Evolutionary conservation across 116 monocot genomes (phyloP).

Genomic region (Posidonia oceanica): DNA sequence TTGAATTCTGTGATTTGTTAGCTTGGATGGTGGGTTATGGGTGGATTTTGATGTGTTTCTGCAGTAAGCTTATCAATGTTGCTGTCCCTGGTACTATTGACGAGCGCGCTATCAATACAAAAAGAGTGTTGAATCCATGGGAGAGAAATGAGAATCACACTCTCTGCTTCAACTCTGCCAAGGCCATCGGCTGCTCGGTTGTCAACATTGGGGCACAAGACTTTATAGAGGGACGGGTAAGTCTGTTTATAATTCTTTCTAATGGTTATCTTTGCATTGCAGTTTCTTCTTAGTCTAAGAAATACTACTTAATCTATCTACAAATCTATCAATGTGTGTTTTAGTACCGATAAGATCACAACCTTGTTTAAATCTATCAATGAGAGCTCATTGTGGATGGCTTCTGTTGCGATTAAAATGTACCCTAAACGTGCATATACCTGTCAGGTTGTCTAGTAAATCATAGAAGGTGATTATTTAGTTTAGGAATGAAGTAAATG

Average conservation of each 20-base stretch:
- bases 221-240: slow-evolving; percentile 23
- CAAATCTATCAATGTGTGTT: too few species aligned
- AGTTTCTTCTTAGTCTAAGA: not conserved
- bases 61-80: slow-evolving; percentile 25
- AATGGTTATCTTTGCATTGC: not conserved
- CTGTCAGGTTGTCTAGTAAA: too few species aligned
- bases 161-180: slow-evolving; percentile 27
- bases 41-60: not conserved
- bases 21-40: not conserved
- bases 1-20: not conserved
- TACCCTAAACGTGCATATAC: too few species aligned
- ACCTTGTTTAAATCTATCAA: too few species aligned
- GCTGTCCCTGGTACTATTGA: slow-evolving; percentile 24
- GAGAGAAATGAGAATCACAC: slow-evolving; percentile 33
- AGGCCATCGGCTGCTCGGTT: slow-evolving; percentile 23
- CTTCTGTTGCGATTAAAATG: too few species aligned
- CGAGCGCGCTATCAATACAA: slow-evolving; percentile 21
- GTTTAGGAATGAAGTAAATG: too few species aligned
- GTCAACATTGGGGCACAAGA: slow-evolving; percentile 28
- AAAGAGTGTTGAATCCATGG: slow-evolving; percentile 20
- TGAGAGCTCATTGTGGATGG: too few species aligned
- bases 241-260: not conserved
- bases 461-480: too few species aligned
- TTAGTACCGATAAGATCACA: too few species aligned
- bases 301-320: too few species aligned